These are phyloP conservation scores for Echium plantagineum DNA, from an alignment of 257 asterid species.

Conservation along the genomic window DNA sequence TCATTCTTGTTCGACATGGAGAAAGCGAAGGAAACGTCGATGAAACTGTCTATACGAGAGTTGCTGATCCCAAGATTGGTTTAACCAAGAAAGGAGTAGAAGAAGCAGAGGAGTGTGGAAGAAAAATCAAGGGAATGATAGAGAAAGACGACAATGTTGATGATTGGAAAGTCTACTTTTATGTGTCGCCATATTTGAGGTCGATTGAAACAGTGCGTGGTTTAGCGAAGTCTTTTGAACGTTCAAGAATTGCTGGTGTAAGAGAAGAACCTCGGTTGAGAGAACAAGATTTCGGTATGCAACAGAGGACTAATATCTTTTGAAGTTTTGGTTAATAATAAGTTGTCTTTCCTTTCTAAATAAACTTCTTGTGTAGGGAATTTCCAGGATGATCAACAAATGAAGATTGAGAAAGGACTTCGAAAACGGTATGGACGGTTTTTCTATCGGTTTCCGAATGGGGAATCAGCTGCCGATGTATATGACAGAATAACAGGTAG, in stretches of 20 bases:
- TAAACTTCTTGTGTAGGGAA: slow-evolving; percentile 27
- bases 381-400: slow-evolving; percentile 58
- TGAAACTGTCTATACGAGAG: slow-evolving; percentile 52
- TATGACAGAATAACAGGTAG: slow-evolving; percentile 75
- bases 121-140: slow-evolving; percentile 30
- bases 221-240: slow-evolving; percentile 58
- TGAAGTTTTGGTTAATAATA: neutral
- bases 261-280: slow-evolving; percentile 71
- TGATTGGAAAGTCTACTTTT: slow-evolving; percentile 67
- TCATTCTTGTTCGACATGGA: slow-evolving; percentile 64
- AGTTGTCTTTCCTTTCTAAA: neutral
- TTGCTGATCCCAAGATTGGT: slow-evolving; percentile 61
- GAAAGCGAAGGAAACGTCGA: slow-evolving; percentile 73
- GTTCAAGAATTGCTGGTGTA: slow-evolving; percentile 61
- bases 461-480: slow-evolving; percentile 86
- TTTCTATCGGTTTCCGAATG: slow-evolving; percentile 66
- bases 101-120: slow-evolving; percentile 50
- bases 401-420: slow-evolving; percentile 57
- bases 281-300: slow-evolving; percentile 67
- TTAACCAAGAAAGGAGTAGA: slow-evolving; percentile 35
- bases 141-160: slow-evolving; percentile 39
- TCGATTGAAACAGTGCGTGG: slow-evolving; percentile 45
- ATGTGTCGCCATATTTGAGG: slow-evolving; percentile 56
- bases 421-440: slow-evolving; percentile 58
- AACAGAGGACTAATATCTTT: neutral